Base-by-base conservation (phyloP, 148 eudicot species). In the Silene latifolia region DNA sequence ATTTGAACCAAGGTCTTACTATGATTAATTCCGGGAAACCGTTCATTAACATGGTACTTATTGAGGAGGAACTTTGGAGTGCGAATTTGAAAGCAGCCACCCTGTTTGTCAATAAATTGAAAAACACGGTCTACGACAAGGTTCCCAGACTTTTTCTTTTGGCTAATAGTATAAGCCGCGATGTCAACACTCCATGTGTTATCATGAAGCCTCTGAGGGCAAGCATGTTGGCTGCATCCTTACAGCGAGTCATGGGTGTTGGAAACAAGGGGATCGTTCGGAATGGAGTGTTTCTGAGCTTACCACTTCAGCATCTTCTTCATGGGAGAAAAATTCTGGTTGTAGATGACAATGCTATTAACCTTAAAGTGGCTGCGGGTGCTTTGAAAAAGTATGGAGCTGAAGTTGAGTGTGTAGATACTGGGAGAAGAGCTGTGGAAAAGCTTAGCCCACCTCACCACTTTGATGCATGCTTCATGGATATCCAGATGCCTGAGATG, bases 401-500 rank as follows among this genome's bases (percentile, higher is more conserved):
- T 44, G 96, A 92, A 15, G 99, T 95, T 44, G 91, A 86, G 17
- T 87, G 93, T 77, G 90, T 89, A 24, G 94, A 95, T 23, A 87
- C 89, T 25, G 99, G 99, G 61, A 88, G 79, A 72, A 84, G 69
- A 63, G 97, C 97, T 13, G 75, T 95, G 35, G 80, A 87, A 53
- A 68, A 92, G 75, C 80, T 95, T 51, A 79, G 78, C 67, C 97
- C 97, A 17, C 94, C 91, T 7, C 99, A 95, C 72, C 74, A 63
- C 12, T 92, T 89, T 61, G 92, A 92, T 75, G 97, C 97, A 24
- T 92, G 97, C 76, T 92, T 95, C 84, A 95, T 95, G 99, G 99
- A 95, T 78, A 92, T 95, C 76, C 99, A 95, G 82, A 95, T 95
- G 99, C 99, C 99, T 4, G 97, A 95, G 80, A 89, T 95, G 90